These are phyloP conservation scores for Schizochytrium sp. DNA, from an alignment of 108 stramenopile genomes.

Conservation along the genomic window DNA sequence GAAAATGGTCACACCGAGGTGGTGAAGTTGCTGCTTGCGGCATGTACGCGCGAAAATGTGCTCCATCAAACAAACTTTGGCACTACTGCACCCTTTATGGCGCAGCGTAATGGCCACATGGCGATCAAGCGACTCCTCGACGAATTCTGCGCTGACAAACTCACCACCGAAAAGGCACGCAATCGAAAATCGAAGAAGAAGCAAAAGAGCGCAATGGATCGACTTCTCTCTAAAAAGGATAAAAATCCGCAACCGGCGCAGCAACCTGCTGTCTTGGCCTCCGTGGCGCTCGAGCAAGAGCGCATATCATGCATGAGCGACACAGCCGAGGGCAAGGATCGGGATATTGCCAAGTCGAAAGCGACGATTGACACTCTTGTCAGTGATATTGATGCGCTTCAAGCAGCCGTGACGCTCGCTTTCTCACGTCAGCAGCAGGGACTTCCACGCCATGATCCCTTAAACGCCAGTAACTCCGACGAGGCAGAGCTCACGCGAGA, in stretches of 20 bases:
- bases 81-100: slow-evolving; percentile 4
- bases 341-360: neutral
- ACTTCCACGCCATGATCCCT: neutral
- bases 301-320: neutral
- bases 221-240: neutral
- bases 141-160: neutral
- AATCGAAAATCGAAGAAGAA: slow-evolving; percentile 10
- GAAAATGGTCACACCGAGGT: slow-evolving; percentile 5
- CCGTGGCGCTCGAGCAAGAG: neutral
- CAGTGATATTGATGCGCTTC: neutral
- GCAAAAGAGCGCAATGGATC: neutral
- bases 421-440: neutral
- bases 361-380: neutral
- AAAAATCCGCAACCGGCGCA: neutral
- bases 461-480: too few relatives aligned
- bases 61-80: slow-evolving; percentile 15
- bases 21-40: neutral
- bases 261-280: neutral
- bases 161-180: neutral
- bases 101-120: neutral
- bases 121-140: neutral
- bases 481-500: too few relatives aligned
- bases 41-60: neutral
- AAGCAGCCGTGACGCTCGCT: neutral
- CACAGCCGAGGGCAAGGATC: neutral